phyloP scores from a whole-genome alignment of 345 rosid genomes.

The Melaleuca alternifolia region DNA sequence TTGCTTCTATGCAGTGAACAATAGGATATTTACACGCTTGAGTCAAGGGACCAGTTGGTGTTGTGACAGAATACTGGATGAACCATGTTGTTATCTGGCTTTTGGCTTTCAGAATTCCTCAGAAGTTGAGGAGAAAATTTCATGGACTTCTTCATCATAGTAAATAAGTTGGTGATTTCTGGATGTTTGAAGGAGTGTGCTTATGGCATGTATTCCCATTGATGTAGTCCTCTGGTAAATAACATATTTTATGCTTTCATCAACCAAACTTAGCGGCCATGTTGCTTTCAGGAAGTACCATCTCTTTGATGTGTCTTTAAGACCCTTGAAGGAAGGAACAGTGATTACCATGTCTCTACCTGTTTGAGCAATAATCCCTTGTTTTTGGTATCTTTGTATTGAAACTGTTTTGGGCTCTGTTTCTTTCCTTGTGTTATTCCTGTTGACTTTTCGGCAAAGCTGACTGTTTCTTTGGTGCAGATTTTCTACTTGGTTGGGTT shows the following conservation, averaged over 20 bases:
- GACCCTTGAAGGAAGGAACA: background rate
- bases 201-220: background rate
- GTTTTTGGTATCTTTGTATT: background rate
- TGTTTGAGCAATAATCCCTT: background rate
- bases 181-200: background rate
- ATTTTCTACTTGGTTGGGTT: slow-evolving; percentile 88
- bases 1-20: background rate
- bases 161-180: background rate
- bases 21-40: background rate
- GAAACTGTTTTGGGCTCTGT: background rate
- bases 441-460: background rate
- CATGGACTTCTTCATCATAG: background rate
- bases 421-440: background rate
- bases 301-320: background rate
- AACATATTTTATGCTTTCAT: background rate
- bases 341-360: background rate
- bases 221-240: background rate
- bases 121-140: background rate
- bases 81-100: background rate
- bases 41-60: background rate
- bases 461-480: slow-evolving; percentile 29
- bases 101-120: background rate
- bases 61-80: background rate
- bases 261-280: background rate
- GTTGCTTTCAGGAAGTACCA: background rate